Conservation (phyloP, 2,329 filamentous ascomycete genomes). For the Neofusicoccum cordaticola region DNA sequence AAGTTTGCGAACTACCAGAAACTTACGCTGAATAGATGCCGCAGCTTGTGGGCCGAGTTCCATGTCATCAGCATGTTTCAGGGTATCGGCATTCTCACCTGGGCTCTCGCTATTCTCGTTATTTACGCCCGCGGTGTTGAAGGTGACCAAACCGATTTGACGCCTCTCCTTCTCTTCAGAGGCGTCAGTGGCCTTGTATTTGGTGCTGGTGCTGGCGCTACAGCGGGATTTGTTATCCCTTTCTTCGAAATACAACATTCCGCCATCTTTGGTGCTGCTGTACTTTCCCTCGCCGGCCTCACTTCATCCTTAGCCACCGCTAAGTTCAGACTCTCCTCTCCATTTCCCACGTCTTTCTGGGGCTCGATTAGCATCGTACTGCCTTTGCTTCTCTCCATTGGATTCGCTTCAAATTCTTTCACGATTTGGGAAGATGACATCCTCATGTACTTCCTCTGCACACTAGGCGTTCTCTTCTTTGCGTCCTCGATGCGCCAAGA, state of each 20-base stretch:
- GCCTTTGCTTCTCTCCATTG: slow-evolving; percentile 81
- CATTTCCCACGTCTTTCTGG: slow-evolving; percentile 76
- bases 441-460: slow-evolving; percentile 83
- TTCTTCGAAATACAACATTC: slow-evolving; percentile 40
- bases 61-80: slow-evolving; percentile 81
- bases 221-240: slow-evolving; percentile 43
- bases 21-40: slow-evolving; percentile 75
- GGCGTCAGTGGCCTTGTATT: slow-evolving; percentile 49
- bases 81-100: slow-evolving; percentile 69
- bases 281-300: slow-evolving; percentile 40
- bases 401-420: slow-evolving; percentile 96
- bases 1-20: slow-evolving; percentile 72
- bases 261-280: slow-evolving; percentile 40
- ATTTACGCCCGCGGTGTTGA: slow-evolving; percentile 65
- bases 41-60: slow-evolving; percentile 86
- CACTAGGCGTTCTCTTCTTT: slow-evolving; percentile 76
- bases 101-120: slow-evolving; percentile 66
- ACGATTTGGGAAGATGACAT: slow-evolving; percentile 99
- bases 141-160: slow-evolving; percentile 54
- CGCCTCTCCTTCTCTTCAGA: slow-evolving; percentile 51
- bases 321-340: slow-evolving; percentile 43
- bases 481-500: slow-evolving; percentile 73
- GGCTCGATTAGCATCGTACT: slow-evolving; percentile 81
- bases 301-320: slow-evolving; percentile 41
- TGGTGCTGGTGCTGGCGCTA: slow-evolving; percentile 43